Evolutionary conservation across 2,329 filamentous ascomycete genomes (phyloP), one percentile per base, ranked within the genome.

Genomic region (Fusarium paranaense): DNA sequence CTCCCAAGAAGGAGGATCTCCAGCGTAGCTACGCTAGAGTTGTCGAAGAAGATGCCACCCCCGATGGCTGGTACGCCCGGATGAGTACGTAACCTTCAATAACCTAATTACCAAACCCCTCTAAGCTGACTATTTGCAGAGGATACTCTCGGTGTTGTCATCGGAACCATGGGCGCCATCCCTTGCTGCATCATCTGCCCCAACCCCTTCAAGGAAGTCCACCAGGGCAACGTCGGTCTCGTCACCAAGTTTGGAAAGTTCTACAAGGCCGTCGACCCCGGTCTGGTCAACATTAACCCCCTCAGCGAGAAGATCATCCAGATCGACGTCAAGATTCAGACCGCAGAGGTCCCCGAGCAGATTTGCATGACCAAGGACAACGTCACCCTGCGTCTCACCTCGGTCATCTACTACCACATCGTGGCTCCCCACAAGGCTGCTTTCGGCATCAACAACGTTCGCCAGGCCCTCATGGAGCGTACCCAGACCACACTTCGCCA

Each of bases 291-390:
- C 87, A 92, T 99, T 88, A 99, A 99, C 86, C 96, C 96, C 4
- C 91, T 98, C 64, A 96, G 93, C 79, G 97, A 99, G 87, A 90
- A 89, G 67, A 89, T 99, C 47, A 92, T 95, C 77, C 94, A 97
- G 79, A 93, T 99, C 81, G 97, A 99, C 83, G 97, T 99, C 86
- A 99, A 98, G 91, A 98, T 98, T 78, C 97, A 99, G 86, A 98
- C 98, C 75, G 95, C 97, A 82, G 93, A 99, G 87, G 97, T 99
- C 27, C 96, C 96, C 20, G 92, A 95, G 85, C 97, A 99, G 85
- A 91, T 96, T 72, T 98, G 97, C 88, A 99, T 99, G 95, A 99
- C 97, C 83, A 98, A 98, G 87, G 97, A 99, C 88, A 99, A 99
- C 80, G 97, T 98, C 73, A 97, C 94, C 54, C 89, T 99, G 47